These are phyloP conservation scores for Saksenaea vasiformis DNA, from an alignment of 371 early-diverging fungal genomes.

Conservation along the genomic window DNA sequence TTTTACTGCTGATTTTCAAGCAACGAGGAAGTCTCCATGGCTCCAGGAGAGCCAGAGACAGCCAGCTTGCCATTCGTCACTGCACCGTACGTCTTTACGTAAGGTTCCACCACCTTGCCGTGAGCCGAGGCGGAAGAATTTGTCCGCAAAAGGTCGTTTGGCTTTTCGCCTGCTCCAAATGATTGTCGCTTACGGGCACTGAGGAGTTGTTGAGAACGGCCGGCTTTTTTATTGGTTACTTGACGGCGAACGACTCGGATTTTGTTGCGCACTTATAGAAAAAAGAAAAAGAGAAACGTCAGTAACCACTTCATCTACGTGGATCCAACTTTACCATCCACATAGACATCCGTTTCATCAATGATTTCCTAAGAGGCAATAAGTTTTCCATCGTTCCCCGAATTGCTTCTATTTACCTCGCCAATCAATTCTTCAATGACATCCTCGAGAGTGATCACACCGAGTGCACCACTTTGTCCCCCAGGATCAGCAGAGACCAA, in stretches of 20 bases:
- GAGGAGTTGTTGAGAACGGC: background rate
- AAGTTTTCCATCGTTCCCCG: background rate
- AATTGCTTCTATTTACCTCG: constrained; percentile 42
- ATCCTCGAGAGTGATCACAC: constrained; percentile 96
- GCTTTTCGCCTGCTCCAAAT: background rate
- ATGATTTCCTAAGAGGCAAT: constrained; percentile 74
- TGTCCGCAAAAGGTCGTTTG: background rate
- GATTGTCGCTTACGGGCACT: background rate
- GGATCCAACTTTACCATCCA: constrained; percentile 58
- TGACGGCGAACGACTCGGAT: constrained; percentile 45
- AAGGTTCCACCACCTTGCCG: constrained; percentile 19
- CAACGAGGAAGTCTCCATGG: background rate
- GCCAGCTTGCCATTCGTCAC: constrained; percentile 7
- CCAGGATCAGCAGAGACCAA: constrained; percentile 68
- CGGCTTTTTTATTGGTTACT: constrained; percentile 21
- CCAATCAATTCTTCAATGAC: constrained; percentile 96
- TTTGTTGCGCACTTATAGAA: constrained; percentile 47
- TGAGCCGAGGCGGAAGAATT: constrained; percentile 6
- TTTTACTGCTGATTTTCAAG: background rate
- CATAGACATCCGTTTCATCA: constrained; percentile 93
- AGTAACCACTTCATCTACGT: background rate
- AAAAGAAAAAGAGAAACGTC: background rate
- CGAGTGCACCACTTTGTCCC: constrained; percentile 60
- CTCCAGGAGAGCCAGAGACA: constrained; percentile 10
- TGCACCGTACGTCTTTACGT: constrained; percentile 21